A percentile compares a stretch with the other conserved stretches of the same genome.
phyloP scores from a whole-genome alignment of 2,329 filamentous ascomycete species.

The Chaetothyriales sp. region DNA sequence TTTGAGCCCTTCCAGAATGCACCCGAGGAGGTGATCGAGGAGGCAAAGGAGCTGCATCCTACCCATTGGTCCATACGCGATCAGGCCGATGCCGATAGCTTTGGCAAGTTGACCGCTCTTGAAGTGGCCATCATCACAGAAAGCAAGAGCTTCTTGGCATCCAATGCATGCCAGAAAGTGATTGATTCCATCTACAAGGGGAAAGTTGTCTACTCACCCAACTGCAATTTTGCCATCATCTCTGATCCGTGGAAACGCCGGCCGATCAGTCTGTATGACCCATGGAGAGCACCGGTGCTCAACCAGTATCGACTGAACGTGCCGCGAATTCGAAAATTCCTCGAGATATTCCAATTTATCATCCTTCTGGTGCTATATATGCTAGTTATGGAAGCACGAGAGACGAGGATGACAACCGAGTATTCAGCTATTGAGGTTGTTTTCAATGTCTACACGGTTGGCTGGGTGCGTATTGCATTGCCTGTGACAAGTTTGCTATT shows the following conservation, averaged over 20 bases:
- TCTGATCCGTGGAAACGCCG: constrained; percentile 77
- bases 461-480: constrained; percentile 45
- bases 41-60: neutral
- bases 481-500: neutral
- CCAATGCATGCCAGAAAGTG: constrained; percentile 67
- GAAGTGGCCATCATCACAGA: constrained; percentile 75
- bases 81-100: neutral
- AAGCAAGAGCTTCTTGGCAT: constrained; percentile 63
- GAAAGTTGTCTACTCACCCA: constrained; percentile 68
- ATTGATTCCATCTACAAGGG: constrained; percentile 73
- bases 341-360: constrained; percentile 63
- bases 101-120: constrained; percentile 53
- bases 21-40: constrained; percentile 48
- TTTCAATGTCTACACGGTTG: constrained; percentile 61
- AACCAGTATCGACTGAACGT: constrained; percentile 80
- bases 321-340: constrained; percentile 59
- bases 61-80: neutral
- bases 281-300: constrained; percentile 57
- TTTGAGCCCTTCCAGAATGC: constrained; percentile 80
- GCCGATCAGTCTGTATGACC: constrained; percentile 69
- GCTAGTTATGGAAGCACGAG: constrained; percentile 55
- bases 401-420: constrained; percentile 31
- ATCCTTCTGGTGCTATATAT: constrained; percentile 57
- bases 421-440: constrained; percentile 47
- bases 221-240: constrained; percentile 67